A percentile compares a stretch with the other conserved stretches of the same genome.
Conservation (phyloP, 208 protist genomes). For the Acanthamoeba pearcei region DNA sequence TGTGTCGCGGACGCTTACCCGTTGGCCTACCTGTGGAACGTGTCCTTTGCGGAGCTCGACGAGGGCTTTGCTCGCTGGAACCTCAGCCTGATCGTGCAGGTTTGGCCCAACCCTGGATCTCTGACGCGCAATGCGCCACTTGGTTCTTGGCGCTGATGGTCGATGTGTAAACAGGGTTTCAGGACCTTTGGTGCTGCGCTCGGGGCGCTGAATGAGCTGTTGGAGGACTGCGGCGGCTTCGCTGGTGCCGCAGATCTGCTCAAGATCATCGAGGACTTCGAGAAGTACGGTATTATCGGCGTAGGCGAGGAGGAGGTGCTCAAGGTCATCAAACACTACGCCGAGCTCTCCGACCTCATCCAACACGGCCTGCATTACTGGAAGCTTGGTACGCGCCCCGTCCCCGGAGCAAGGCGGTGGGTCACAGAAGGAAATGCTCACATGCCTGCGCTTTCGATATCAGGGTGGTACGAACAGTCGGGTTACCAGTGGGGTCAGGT, state of each 20-base stretch:
- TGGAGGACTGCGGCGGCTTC: conserved; percentile 55
- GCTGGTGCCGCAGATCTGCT: background rate
- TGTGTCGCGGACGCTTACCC: conserved; percentile 64
- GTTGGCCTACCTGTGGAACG: conserved; percentile 49
- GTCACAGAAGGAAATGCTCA: background rate
- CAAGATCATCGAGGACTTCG: conserved; percentile 28
- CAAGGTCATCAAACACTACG: conserved; percentile 60
- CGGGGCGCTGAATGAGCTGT: background rate
- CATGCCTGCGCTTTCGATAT: background rate
- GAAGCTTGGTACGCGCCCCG: conserved; percentile 16
- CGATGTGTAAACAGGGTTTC: background rate
- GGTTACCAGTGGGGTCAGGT: conserved; percentile 25
- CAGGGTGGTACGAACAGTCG: conserved; percentile 49
- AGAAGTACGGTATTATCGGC: conserved; percentile 49
- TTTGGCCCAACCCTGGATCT: background rate
- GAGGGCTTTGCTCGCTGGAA: conserved; percentile 56
- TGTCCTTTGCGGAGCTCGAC: conserved; percentile 23
- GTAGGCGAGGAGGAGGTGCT: conserved; percentile 43
- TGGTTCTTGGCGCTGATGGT: background rate
- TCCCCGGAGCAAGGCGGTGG: background rate
- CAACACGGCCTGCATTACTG: conserved; percentile 35
- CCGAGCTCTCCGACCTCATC: conserved; percentile 22
- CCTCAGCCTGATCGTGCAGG: conserved; percentile 58
- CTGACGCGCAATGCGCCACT: background rate
- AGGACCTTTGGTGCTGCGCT: conserved; percentile 30